Percentiles rank a stretch among this genome's conserved stretches.
phyloP scores from a whole-genome alignment of 2,329 filamentous ascomycete genomes.

The Fonsecaea monophora region DNA sequence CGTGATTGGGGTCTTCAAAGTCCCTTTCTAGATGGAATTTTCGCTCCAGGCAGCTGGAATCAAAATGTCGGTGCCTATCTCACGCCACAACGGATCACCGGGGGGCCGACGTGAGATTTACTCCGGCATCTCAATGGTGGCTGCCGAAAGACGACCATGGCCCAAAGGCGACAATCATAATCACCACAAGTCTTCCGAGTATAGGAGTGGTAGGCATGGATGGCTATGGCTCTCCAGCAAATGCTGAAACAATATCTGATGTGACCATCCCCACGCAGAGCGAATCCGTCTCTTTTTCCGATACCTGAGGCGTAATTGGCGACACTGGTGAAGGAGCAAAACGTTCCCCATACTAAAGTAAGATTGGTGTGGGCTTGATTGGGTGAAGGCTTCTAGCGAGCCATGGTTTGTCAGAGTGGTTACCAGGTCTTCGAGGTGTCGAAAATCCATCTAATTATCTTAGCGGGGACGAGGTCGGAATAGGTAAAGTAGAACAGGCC shows the following conservation, averaged over 20 bases:
- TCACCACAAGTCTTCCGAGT: background rate
- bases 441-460: conserved; percentile 17
- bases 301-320: conserved; percentile 21
- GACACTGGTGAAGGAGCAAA: conserved; percentile 16
- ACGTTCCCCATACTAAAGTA: conserved; percentile 17
- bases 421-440: conserved; percentile 9
- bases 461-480: conserved; percentile 21
- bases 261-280: conserved; percentile 15
- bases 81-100: background rate
- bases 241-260: conserved; percentile 30
- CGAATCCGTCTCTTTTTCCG: conserved; percentile 5
- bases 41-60: conserved; percentile 23
- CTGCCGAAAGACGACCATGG: background rate
- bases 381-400: conserved; percentile 24
- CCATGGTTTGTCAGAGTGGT: conserved; percentile 22
- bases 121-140: background rate
- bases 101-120: background rate
- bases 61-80: conserved; percentile 17
- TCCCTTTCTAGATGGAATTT: conserved; percentile 7
- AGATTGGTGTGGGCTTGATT: conserved; percentile 26
- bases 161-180: background rate
- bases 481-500: conserved; percentile 20
- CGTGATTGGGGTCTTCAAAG: conserved; percentile 2
- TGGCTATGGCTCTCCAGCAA: conserved; percentile 1
- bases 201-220: conserved; percentile 4